phyloP scores from a whole-genome alignment of 495 filamentous ascomycete species.

The Xylaria longipes region DNA sequence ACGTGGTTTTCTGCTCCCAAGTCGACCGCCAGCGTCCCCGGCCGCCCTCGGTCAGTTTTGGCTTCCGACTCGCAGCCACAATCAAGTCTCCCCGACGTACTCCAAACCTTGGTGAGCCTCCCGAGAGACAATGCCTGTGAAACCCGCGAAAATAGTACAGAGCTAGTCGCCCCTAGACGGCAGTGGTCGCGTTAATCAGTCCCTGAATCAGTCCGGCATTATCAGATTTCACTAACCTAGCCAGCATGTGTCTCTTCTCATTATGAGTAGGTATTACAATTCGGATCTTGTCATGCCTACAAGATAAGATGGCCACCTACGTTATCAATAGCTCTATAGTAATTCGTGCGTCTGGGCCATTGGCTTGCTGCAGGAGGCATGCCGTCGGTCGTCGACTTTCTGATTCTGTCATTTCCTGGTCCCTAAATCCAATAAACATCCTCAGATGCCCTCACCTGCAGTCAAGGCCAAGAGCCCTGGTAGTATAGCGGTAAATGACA shows the following conservation, averaged over 20 bases:
- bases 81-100: slow-evolving; percentile 29
- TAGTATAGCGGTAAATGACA: slow-evolving; percentile 32
- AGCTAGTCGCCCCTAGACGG: slow-evolving; percentile 14
- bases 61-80: slow-evolving; percentile 35
- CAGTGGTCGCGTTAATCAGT: slow-evolving; percentile 21
- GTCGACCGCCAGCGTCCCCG: background rate
- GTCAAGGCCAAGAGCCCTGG: slow-evolving; percentile 24
- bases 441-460: slow-evolving; percentile 20
- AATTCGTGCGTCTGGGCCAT: slow-evolving; percentile 34
- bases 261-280: slow-evolving; percentile 27
- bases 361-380: slow-evolving; percentile 37
- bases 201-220: slow-evolving; percentile 21
- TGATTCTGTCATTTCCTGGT: slow-evolving; percentile 5
- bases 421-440: slow-evolving; percentile 19
- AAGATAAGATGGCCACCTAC: slow-evolving; percentile 40
- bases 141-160: slow-evolving; percentile 7
- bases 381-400: slow-evolving; percentile 35
- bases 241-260: background rate
- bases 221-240: slow-evolving; percentile 23
- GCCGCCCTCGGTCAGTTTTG: slow-evolving; percentile 27
- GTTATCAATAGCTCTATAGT: slow-evolving; percentile 43
- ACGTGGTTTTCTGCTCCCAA: background rate
- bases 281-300: slow-evolving; percentile 22
- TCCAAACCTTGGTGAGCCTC: slow-evolving; percentile 22
- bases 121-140: background rate